Evolutionary conservation across 2,329 filamentous ascomycete genomes (phyloP), one percentile per base, ranked within the genome.

Genomic region (Sporothrix mexicana): DNA sequence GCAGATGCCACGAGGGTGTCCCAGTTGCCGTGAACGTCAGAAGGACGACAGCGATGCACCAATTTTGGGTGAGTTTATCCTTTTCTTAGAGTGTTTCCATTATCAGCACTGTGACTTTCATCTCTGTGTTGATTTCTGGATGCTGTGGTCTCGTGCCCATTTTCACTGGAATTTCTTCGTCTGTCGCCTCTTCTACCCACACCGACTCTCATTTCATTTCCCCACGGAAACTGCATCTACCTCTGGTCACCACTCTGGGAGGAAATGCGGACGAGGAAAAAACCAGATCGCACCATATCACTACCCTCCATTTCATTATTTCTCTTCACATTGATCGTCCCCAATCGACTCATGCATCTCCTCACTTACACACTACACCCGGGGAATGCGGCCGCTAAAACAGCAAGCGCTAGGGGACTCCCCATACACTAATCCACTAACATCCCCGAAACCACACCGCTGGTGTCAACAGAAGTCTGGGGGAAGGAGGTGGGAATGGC

Each of bases 1-100:
- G 66, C 66, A 68, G 23, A 66, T 41, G 57, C 45, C 69, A n/a
- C 55, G 64, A 12, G 73, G 70, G 4, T 74, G 73, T 36, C 73
- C 73, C 15, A 67, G 73, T 30, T 74, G 73, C 12, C 59, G 43
- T 0, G 41, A 68, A 4, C 70, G 59, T 3, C 73, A 61, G 5
- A 66, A 72, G 13, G 73, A 71, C 17, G 59, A 15, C 15, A n/a
- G 47, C 15, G 70, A 72, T 1, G 59, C 9, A 13, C 36, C 36
- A 4, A 20, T n/a, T 25, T 2, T 30, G 23, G 64, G 72, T 73
- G 41, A 71, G 73, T 51, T 12, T 64, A 6, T 23, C 59, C 25
- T 15, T 3, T n/a, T n/a, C 10, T 20, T 47, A 36, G 30, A 36
- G 30, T 36, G 1, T 47, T 45, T 12, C 3, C 53, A 57, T 64